These are phyloP conservation scores for Leucocoprinus birnbaumii DNA, from an alignment of 768 basidiomycete species.

Conservation along the genomic window DNA sequence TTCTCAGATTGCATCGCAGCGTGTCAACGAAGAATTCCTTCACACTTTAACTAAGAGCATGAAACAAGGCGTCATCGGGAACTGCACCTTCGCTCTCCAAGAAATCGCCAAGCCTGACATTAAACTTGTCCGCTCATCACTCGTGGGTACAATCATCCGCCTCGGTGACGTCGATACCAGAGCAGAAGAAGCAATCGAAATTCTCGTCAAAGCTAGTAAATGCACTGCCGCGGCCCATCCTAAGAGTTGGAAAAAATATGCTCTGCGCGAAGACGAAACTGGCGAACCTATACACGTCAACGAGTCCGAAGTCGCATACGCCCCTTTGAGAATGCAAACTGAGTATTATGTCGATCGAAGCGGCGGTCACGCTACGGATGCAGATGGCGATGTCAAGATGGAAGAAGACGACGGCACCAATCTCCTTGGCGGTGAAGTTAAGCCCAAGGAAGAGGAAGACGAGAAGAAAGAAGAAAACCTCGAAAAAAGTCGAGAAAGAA, in stretches of 20 bases:
- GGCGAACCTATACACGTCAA: constrained; percentile 31
- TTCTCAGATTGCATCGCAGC: constrained; percentile 23
- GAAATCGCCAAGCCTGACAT: constrained; percentile 62
- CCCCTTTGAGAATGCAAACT: constrained; percentile 42
- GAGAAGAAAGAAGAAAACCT: constrained; percentile 31
- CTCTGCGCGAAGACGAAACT: constrained; percentile 31
- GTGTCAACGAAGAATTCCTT: constrained; percentile 78
- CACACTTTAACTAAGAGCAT: constrained; percentile 38
- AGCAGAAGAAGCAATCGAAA: constrained; percentile 70
- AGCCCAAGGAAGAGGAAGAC: constrained; percentile 24
- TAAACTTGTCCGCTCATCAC: constrained; percentile 64
- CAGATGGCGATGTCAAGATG: constrained; percentile 38
- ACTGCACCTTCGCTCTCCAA: constrained; percentile 61
- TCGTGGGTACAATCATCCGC: constrained; percentile 63
- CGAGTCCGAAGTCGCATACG: constrained; percentile 30
- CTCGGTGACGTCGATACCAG: constrained; percentile 73
- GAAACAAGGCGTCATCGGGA: constrained; percentile 54
- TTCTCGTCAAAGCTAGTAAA: constrained; percentile 76
- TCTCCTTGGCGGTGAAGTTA: constrained; percentile 21
- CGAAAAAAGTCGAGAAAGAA: constrained; percentile 71
- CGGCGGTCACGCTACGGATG: constrained; percentile 34
- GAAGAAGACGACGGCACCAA: constrained; percentile 33
- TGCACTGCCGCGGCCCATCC: constrained; percentile 70
- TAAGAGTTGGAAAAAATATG: constrained; percentile 79
- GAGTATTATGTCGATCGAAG: constrained; percentile 58